Conservation (phyloP, 2,329 filamentous ascomycete species). For the Allantophomopsis cytisporea region DNA sequence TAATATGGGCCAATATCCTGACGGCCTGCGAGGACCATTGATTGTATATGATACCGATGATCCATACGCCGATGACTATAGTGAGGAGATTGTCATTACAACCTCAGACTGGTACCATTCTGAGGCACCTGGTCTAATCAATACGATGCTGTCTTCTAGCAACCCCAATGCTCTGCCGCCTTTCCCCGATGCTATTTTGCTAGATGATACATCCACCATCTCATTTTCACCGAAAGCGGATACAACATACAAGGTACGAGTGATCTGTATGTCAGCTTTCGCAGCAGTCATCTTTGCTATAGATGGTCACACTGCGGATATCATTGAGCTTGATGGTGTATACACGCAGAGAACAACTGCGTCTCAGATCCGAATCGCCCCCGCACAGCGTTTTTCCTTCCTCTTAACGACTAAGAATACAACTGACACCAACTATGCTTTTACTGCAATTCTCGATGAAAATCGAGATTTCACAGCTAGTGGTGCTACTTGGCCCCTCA, state of each 20-base stretch:
- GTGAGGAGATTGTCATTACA: conserved; percentile 44
- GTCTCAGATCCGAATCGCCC: conserved; percentile 25
- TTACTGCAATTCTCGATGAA: conserved; percentile 29
- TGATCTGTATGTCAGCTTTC: conserved; percentile 10
- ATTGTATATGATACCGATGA: conserved; percentile 44
- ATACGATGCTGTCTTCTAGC: conserved; percentile 3
- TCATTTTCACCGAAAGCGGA: conserved; percentile 11
- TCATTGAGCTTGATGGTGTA: conserved; percentile 31
- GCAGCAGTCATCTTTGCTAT: conserved; percentile 5
- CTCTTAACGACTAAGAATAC: conserved; percentile 28
- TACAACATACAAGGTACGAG: conserved; percentile 8
- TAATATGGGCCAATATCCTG: conserved; percentile 49
- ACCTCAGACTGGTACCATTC: conserved; percentile 41
- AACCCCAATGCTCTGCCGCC: conserved; percentile 3
- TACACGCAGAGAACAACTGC: conserved; percentile 26
- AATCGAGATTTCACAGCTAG: conserved; percentile 36
- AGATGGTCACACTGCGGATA: conserved; percentile 19
- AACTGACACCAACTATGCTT: conserved; percentile 27
- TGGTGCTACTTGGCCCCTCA: conserved; percentile 25
- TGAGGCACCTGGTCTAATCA: conserved; percentile 5
- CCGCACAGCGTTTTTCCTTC: conserved; percentile 30
- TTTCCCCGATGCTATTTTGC: conserved; percentile 5
- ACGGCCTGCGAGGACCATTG: conserved; percentile 48
- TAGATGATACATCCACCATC: conserved; percentile 1
- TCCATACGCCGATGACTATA: conserved; percentile 36